Evolutionary conservation across 2,329 filamentous ascomycete genomes (phyloP), one percentile per base, ranked within the genome.

Genomic region (Phialophora expanda): DNA sequence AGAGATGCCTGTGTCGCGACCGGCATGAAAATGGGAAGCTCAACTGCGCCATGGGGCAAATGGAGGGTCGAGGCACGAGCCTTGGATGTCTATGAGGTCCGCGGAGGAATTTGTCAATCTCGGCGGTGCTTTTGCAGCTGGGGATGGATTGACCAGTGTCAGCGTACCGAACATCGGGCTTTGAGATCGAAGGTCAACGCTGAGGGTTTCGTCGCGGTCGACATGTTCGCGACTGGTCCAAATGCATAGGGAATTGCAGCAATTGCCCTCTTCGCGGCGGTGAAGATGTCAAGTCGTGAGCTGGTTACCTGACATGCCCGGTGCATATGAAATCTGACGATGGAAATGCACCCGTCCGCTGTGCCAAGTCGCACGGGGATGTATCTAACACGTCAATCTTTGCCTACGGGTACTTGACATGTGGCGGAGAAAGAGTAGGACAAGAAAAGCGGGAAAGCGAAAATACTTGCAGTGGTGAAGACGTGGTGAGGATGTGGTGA

Each of bases 21-120:
- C 17, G 95, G 95, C 95, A 99, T 99, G 79, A 99, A 99, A 65
- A 98, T 88, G 7, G 96, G 95, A 32, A 98, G 86, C 73, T 90
- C 87, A 28, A 99, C 93, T 1, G 90, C 85, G 65, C 95, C 95
- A 87, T 99, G 96, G 58, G 95, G 94, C 28, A 99, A 88, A 56
- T 89, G 90, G 61, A 99, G 84, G 66, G 87, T 88, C 61, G 95
- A 95, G 57, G 95, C 95, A 72, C 95, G 90, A 28, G 95, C 95
- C 83, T 94, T 92, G 11, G 94, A 98, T 56, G 93, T 96, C 94
- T 98, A 64, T 38, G 46, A 8, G 22, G 46, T 26, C 5, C 24
- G 30, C 34, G 44, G 24, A 34, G 28, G 22, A 53, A 61, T 62
- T 66, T 64, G 69, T 69, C 67, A 71, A 64, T 41, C 24, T 46